Conservation (phyloP, 2,329 filamentous ascomycete species). For the Mollisiaceae sp. region DNA sequence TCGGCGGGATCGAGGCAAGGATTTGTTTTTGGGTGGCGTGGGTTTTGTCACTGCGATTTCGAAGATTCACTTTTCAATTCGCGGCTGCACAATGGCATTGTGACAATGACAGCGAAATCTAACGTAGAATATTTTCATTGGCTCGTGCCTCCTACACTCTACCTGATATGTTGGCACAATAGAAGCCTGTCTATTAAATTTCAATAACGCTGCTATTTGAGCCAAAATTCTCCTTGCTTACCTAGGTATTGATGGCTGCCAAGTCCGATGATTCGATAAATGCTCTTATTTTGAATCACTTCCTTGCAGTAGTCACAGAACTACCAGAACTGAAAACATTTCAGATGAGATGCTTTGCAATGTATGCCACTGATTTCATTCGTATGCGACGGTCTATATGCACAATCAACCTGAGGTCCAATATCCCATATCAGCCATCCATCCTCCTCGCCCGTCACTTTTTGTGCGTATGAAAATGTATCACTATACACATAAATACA, state of each 20-base stretch:
- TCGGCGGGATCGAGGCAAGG: no score
- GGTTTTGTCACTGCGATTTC: no score
- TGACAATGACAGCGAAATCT: background rate
- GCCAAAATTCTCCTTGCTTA: no score
- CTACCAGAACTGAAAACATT: no score
- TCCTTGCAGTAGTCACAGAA: background rate
- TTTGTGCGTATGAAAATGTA: background rate
- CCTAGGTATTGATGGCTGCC: no score
- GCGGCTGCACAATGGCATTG: background rate
- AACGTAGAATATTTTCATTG: no score
- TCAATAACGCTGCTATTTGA: background rate
- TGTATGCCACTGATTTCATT: background rate
- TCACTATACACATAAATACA: background rate
- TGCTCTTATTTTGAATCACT: background rate
- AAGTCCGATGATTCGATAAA: no score
- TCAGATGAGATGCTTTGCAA: background rate
- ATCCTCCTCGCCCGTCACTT: background rate
- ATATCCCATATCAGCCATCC: background rate
- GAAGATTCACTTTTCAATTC: no score
- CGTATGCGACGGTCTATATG: slow-evolving; percentile 9
- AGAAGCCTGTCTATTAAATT: background rate
- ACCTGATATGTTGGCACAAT: background rate
- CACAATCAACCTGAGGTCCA: background rate
- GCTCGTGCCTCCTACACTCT: no score
- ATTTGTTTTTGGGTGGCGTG: no score